These are phyloP conservation scores for Berkeleyomyces rouxiae DNA, from an alignment of 2,329 filamentous ascomycete genomes.

Conservation along the genomic window DNA sequence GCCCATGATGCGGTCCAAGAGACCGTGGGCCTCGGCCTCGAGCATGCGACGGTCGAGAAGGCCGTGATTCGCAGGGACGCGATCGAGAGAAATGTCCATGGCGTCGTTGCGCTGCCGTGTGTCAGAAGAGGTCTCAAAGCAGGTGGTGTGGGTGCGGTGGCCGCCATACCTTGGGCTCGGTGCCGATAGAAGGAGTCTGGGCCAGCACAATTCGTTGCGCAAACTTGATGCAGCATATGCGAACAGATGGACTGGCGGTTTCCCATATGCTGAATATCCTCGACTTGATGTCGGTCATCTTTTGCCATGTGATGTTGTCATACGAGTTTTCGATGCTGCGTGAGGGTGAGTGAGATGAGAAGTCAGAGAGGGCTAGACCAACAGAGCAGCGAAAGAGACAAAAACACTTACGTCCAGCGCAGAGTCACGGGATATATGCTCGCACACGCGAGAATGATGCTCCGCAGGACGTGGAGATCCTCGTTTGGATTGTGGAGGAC, in stretches of 20 bases:
- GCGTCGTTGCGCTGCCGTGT: constrained; percentile 27
- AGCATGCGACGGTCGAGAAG: constrained; percentile 64
- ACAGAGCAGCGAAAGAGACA: neutral
- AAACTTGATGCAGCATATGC: constrained; percentile 95
- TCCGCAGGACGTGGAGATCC: constrained; percentile 68
- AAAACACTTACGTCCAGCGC: constrained; percentile 71
- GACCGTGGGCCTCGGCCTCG: constrained; percentile 80
- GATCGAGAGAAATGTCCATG: constrained; percentile 66
- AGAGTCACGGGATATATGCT: constrained; percentile 88
- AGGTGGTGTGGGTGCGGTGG: neutral
- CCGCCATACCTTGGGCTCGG: constrained; percentile 63
- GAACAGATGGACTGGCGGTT: constrained; percentile 53
- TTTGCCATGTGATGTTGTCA: constrained; percentile 70
- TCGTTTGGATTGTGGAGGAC: constrained; percentile 56
- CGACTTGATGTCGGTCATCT: constrained; percentile 75
- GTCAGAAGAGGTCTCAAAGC: constrained; percentile 5
- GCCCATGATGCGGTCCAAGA: constrained; percentile 73
- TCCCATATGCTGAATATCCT: constrained; percentile 85
- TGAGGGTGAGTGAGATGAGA: constrained; percentile 18
- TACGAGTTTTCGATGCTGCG: constrained; percentile 69
- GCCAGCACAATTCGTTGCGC: constrained; percentile 82
- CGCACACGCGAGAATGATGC: constrained; percentile 71
- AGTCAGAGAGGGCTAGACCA: neutral
- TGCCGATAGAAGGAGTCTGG: constrained; percentile 68
- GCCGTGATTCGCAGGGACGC: constrained; percentile 70